Percentiles rank a stretch among this genome's conserved stretches.
These are phyloP conservation scores for Xanthoceras sorbifolium DNA, from an alignment of 345 rosid genomes.

Conservation along the genomic window DNA sequence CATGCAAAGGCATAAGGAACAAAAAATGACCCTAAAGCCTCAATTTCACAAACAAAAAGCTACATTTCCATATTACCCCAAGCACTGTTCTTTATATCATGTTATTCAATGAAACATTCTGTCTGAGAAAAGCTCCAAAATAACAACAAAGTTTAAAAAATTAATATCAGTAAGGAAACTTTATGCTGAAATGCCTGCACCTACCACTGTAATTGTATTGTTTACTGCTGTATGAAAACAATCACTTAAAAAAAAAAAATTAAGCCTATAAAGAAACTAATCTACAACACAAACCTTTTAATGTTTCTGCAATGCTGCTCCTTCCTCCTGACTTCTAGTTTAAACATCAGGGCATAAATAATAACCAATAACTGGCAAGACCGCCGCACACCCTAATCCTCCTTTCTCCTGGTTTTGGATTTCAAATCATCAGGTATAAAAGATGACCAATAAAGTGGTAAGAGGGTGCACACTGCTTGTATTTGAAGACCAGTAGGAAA, in stretches of 20 bases:
- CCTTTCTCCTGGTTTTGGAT: constrained; percentile 36
- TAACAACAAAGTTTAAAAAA: not conserved
- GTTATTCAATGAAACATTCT: not conserved
- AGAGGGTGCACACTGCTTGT: constrained; percentile 61
- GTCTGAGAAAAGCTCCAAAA: not conserved
- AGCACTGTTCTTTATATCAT: no score
- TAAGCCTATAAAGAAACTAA: not conserved
- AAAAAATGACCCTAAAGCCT: no score
- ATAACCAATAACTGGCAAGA: not conserved
- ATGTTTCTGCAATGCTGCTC: constrained; percentile 24
- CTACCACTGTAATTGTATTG: not conserved
- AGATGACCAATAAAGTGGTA: constrained; percentile 60
- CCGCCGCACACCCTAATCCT: not conserved
- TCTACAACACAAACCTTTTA: not conserved
- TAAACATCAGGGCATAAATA: not conserved
- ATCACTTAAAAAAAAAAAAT: not conserved
- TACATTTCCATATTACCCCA: no score
- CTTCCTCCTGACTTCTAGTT: not conserved
- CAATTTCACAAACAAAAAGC: no score
- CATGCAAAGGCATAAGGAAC: no score
- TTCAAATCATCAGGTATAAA: constrained; percentile 55
- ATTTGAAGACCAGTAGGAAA: constrained; percentile 57
- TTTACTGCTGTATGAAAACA: not conserved
- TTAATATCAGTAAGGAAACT: not conserved
- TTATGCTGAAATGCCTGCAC: not conserved